Conservation (phyloP, 2,329 filamentous ascomycete genomes). For the Colletotrichum orchidophilum region DNA sequence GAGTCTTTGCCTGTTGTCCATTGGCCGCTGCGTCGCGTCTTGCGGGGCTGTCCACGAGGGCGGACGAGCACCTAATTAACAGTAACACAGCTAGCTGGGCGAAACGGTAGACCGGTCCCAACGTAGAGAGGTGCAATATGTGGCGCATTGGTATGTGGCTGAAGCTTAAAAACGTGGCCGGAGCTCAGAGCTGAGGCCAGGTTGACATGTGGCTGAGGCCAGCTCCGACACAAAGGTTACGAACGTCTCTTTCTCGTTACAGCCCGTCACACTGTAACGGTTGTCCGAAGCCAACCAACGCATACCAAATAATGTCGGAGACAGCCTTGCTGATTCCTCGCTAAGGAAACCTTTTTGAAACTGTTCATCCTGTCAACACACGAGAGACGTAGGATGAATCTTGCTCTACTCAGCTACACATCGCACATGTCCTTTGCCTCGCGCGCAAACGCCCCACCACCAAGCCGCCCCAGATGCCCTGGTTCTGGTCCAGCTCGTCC, state of each 20-base stretch:
- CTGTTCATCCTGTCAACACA: not conserved
- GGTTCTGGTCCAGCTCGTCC: conserved; percentile 41
- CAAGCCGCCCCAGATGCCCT: conserved; percentile 31
- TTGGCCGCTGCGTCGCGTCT: conserved; percentile 6
- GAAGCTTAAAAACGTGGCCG: conserved; percentile 6
- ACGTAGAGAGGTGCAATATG: not conserved
- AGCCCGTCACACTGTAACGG: conserved; percentile 11
- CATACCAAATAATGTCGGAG: conserved; percentile 27
- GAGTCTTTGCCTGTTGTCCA: conserved; percentile 17
- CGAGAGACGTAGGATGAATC: conserved; percentile 5
- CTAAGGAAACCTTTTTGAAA: not conserved
- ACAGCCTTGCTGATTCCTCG: conserved; percentile 10
- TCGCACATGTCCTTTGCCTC: conserved; percentile 23
- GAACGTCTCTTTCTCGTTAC: not conserved
- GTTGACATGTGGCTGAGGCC: conserved; percentile 16
- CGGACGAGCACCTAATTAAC: not conserved
- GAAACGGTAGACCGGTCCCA: too few species aligned
- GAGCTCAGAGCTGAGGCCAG: conserved; percentile 5
- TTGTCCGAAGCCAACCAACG: conserved; percentile 12
- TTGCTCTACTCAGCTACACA: not conserved
- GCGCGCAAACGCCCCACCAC: conserved; percentile 10
- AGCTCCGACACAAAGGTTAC: conserved; percentile 14
- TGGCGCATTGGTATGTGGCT: conserved; percentile 1
- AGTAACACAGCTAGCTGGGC: too few species aligned
- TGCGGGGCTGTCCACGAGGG: not conserved